A percentile compares a stretch with the other conserved stretches of the same genome.
Conservation (phyloP, 306 rosid genomes). For the Glycine tomentella region DNA sequence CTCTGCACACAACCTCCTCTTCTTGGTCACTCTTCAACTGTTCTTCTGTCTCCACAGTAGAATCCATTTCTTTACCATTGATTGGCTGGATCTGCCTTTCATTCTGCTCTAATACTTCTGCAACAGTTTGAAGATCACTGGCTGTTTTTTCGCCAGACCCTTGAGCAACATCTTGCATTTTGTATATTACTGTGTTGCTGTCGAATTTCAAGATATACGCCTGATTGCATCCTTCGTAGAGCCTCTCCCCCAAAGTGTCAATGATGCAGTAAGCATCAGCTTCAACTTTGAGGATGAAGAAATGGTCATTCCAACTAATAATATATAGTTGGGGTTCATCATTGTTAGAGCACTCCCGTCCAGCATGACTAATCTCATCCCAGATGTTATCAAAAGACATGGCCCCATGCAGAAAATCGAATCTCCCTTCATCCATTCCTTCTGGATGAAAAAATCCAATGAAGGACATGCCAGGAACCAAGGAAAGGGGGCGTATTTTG, state of each 20-base stretch:
- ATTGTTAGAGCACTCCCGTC: conserved; percentile 55
- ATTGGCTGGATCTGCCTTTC: conserved; percentile 57
- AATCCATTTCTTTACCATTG: conserved; percentile 54
- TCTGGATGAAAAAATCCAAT: conserved; percentile 98
- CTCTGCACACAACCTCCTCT: conserved; percentile 71
- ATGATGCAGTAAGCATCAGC: conserved; percentile 85
- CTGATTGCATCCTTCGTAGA: conserved; percentile 93
- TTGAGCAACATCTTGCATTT: conserved; percentile 54
- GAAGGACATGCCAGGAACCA: conserved; percentile 75
- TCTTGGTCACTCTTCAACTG: conserved; percentile 55
- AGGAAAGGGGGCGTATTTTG: conserved; percentile 86
- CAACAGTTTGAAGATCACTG: conserved; percentile 56
- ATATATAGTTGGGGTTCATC: conserved; percentile 77
- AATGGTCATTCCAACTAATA: conserved; percentile 98
- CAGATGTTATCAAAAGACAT: conserved; percentile 98
- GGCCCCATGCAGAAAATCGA: conserved; percentile 89
- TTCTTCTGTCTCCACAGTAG: conserved; percentile 59
- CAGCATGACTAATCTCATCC: conserved; percentile 88
- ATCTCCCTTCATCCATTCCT: conserved; percentile 88
- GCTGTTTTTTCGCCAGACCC: conserved; percentile 63
- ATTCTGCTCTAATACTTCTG: conserved; percentile 56
- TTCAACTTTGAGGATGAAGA: conserved; percentile 96
- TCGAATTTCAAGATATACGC: conserved; percentile 94
- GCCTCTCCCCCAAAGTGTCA: conserved; percentile 97
- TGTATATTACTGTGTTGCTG: conserved; percentile 65